Percentiles rank a stretch among this genome's conserved stretches.
Conservation (phyloP, 164 flowering plant genomes). For the Vitis rotundifolia region DNA sequence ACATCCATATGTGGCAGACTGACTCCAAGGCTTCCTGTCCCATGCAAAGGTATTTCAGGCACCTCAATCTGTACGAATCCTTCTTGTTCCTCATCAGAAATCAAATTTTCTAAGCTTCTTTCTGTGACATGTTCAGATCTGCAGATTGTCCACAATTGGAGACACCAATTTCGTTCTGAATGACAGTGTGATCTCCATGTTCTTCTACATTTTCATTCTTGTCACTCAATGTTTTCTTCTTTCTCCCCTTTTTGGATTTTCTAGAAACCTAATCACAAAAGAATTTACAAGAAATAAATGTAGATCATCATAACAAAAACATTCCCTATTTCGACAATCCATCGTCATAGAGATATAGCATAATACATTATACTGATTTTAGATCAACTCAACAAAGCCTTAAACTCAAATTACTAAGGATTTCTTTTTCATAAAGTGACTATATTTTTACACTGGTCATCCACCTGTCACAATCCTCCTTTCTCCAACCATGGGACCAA, state of each 20-base stretch:
- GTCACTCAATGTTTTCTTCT: slow-evolving; percentile 36
- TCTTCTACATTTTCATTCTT: slow-evolving; percentile 28
- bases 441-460: too few species aligned
- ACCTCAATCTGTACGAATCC: slow-evolving; percentile 26
- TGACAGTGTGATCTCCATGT: slow-evolving; percentile 15
- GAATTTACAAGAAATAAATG: not conserved
- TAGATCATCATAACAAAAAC: not conserved
- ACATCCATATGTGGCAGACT: slow-evolving; percentile 21
- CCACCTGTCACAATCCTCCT: too few species aligned
- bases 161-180: slow-evolving; percentile 24
- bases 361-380: too few species aligned
- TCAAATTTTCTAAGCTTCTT: slow-evolving; percentile 18
- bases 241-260: slow-evolving; percentile 60
- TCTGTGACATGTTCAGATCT: slow-evolving; percentile 10
- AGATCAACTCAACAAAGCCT: too few species aligned
- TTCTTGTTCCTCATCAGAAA: slow-evolving; percentile 31
- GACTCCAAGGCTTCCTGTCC: slow-evolving; percentile 14
- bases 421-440: too few species aligned
- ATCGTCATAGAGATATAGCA: too few species aligned
- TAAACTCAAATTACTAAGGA: too few species aligned
- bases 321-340: too few species aligned
- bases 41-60: slow-evolving; percentile 20
- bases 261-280: slow-evolving; percentile 60
- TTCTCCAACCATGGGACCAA: too few species aligned
- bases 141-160: slow-evolving; percentile 26